Evolutionary conservation across 164 flowering plant species (phyloP).

Genomic region (Tetrastigma voinierianum): DNA sequence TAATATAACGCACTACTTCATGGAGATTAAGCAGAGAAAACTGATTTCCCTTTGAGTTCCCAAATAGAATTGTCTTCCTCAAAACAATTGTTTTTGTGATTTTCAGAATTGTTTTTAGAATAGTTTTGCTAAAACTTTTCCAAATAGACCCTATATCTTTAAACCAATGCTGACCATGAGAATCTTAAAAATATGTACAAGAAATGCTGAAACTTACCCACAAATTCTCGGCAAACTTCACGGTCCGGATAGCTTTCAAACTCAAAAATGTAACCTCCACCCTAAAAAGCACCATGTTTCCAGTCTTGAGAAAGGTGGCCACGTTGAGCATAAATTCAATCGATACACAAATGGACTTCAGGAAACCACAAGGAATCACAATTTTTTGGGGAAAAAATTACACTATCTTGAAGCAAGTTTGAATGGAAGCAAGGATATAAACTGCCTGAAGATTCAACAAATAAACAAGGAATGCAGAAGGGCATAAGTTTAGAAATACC

Average conservation of each 20-base stretch:
- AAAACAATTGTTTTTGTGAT: too few species aligned
- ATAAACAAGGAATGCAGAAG: neutral
- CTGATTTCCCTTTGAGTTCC: too few species aligned
- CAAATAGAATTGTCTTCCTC: too few species aligned
- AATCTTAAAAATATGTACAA: neutral
- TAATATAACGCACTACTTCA: too few species aligned
- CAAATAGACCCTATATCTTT: too few species aligned
- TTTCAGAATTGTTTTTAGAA: too few species aligned
- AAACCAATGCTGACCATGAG: neutral
- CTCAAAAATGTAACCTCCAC: constrained; percentile 75
- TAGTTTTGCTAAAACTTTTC: too few species aligned
- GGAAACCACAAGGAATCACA: neutral
- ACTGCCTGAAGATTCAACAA: neutral
- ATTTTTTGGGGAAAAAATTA: neutral
- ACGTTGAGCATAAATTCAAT: too few species aligned
- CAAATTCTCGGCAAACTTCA: constrained; percentile 80
- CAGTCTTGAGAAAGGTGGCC: too few species aligned
- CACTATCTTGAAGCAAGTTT: neutral
- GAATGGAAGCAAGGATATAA: neutral
- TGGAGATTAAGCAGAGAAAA: too few species aligned
- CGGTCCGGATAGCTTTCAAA: constrained; percentile 75
- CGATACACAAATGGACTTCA: neutral
- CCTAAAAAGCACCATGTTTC: constrained; percentile 29
- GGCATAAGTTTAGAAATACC: constrained; percentile 16
- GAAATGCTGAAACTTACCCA: constrained; percentile 47